A percentile compares a stretch with the other conserved stretches of the same genome.
These are phyloP conservation scores for Exophiala phaeomuriformis DNA, from an alignment of 2,329 filamentous ascomycete species.

Conservation along the genomic window DNA sequence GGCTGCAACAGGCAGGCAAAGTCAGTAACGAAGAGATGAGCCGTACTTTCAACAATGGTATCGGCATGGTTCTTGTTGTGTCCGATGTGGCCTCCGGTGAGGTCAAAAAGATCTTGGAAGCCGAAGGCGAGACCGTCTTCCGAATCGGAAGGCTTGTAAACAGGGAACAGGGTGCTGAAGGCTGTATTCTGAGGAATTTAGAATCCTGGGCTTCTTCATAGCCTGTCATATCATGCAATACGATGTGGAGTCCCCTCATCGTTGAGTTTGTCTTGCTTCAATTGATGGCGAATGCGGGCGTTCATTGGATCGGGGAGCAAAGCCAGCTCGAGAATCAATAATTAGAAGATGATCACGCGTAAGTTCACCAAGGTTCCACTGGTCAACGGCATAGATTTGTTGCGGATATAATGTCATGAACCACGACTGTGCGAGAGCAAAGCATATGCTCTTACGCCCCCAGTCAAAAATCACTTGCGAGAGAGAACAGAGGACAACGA, in stretches of 20 bases:
- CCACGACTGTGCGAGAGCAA: too few species aligned
- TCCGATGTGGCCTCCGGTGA: slow-evolving; percentile 55
- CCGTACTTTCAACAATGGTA: slow-evolving; percentile 85
- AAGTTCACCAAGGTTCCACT: too few species aligned
- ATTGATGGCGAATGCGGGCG: too few species aligned
- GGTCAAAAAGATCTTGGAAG: slow-evolving; percentile 54
- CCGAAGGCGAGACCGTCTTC: slow-evolving; percentile 68
- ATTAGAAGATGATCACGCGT: too few species aligned
- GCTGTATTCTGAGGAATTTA: slow-evolving; percentile 58
- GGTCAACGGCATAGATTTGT: too few species aligned
- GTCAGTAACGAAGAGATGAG: slow-evolving; percentile 75
- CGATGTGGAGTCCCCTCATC: background rate
- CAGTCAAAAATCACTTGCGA: too few species aligned
- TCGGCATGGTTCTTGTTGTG: slow-evolving; percentile 90
- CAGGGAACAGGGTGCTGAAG: slow-evolving; percentile 43
- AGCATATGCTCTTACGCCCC: too few species aligned
- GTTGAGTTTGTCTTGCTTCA: too few species aligned
- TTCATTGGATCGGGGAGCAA: too few species aligned
- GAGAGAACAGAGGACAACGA: too few species aligned
- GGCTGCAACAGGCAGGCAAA: slow-evolving; percentile 63
- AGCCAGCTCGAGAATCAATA: too few species aligned
- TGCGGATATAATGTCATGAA: too few species aligned
- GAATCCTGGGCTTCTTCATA: slow-evolving; percentile 35
- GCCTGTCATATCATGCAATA: background rate
- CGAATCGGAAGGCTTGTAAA: slow-evolving; percentile 64